Evolutionary conservation across 805 yeast genomes (phyloP), one percentile per base, ranked within the genome.

Genomic region (Candida tallmaniae): DNA sequence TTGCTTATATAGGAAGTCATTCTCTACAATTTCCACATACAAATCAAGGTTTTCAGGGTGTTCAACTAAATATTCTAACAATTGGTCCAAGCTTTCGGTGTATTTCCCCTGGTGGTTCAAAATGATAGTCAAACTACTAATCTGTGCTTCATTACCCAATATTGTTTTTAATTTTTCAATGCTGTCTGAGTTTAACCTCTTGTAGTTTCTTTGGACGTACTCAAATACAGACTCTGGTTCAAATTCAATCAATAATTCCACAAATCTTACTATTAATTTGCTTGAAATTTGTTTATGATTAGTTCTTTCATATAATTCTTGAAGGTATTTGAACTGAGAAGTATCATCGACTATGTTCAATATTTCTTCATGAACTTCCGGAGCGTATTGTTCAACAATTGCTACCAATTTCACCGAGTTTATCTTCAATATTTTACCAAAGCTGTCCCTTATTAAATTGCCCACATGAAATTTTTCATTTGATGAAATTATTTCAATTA

Each of bases 351-450:
- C 32, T 16, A 63, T 41, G 2, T 47, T 36, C 23, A 74, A 45
- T 1, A 67, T 54, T 31, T 59, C 54, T 1, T 38, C 30, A 45
- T 74, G 76, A 23, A 76, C 39, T 1, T 44, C 38, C 0, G 74
- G 74, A 31, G 57, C 48, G 42, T 62, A 53, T 11, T 45, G 46
- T 10, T 61, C 48, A 8, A 77, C 51, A 4, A 69, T 36, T 3
- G 32, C 35, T 4, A 68, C 67, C 48, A 74, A 56, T 6, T 52
- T 57, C 1, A 35, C 39, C 1, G 63, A 48, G 40, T 71, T 67
- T 4, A 53, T 48, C 1, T 32, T 36, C 2, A 53, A 36, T 23
- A 63, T 47, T 18, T 32, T 32, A 10, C 28, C 42, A 35, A 60
- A 62, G 33, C 62, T 51, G 2, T 36, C 39, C 24, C 41, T 44